Conservation (phyloP, 2,329 filamentous ascomycete species). For the Fusarium metavorans region DNA sequence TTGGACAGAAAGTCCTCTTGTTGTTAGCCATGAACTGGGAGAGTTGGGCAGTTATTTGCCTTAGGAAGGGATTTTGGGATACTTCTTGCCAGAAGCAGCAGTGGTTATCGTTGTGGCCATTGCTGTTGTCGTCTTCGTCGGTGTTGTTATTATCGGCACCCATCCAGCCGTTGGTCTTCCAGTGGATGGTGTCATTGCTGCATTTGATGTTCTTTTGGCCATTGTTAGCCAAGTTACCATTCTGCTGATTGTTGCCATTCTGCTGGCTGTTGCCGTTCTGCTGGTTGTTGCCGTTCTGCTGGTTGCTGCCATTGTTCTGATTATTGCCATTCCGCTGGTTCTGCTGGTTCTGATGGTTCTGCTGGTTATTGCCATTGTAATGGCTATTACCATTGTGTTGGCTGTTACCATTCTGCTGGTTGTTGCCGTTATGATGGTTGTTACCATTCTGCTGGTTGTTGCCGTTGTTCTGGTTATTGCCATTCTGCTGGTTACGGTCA, state of each 20-base stretch:
- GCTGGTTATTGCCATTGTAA: not conserved
- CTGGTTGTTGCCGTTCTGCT: too few relatives aligned
- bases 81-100: not conserved
- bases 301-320: too few relatives aligned
- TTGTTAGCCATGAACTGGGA: not conserved
- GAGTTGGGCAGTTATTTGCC: not conserved
- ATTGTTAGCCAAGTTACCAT: not conserved
- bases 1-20: not conserved
- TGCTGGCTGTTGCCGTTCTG: too few relatives aligned
- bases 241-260: too few relatives aligned
- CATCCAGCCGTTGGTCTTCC: not conserved
- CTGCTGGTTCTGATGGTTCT: too few relatives aligned
- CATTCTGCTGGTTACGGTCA: not conserved
- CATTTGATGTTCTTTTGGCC: not conserved
- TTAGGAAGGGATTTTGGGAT: not conserved
- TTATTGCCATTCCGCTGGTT: too few relatives aligned
- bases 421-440: too few relatives aligned
- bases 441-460: too few relatives aligned
- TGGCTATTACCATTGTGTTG: too few relatives aligned
- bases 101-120: not conserved
- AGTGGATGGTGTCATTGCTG: not conserved
- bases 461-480: not conserved
- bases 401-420: too few relatives aligned
- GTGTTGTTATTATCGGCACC: not conserved
- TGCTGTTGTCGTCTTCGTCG: not conserved